Percentiles rank a stretch among this genome's conserved stretches.
These are phyloP conservation scores for Claviceps sp. DNA, from an alignment of 2,329 filamentous ascomycete species.

Conservation along the genomic window DNA sequence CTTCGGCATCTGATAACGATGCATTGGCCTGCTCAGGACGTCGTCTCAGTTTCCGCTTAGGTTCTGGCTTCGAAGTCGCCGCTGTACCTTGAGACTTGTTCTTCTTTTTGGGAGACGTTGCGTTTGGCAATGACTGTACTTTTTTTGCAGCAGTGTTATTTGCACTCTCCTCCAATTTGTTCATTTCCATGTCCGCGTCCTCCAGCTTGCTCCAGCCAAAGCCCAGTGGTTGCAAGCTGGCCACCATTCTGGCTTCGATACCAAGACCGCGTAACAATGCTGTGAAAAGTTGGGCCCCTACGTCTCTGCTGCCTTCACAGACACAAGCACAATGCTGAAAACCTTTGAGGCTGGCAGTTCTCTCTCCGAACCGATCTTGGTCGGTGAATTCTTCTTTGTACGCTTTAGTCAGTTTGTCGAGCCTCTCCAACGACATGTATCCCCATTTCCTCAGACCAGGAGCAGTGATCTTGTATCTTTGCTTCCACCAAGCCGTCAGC, in stretches of 20 bases:
- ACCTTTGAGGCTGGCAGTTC: slow-evolving; percentile 49
- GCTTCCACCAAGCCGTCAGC: slow-evolving; percentile 78
- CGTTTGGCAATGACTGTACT: slow-evolving; percentile 3
- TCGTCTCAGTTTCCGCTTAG: background rate
- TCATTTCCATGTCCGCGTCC: slow-evolving; percentile 48
- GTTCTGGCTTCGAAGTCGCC: background rate
- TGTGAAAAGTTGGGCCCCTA: slow-evolving; percentile 82
- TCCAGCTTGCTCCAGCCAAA: slow-evolving; percentile 87
- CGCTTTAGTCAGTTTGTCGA: slow-evolving; percentile 61
- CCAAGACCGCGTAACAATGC: slow-evolving; percentile 69
- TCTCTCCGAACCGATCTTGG: slow-evolving; percentile 59
- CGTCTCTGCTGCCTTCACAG: slow-evolving; percentile 71
- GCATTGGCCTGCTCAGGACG: background rate
- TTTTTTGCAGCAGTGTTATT: background rate
- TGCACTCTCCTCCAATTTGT: background rate
- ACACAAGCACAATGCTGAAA: slow-evolving; percentile 56
- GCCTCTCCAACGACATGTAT: slow-evolving; percentile 63
- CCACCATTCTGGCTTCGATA: slow-evolving; percentile 70
- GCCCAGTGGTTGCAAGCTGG: slow-evolving; percentile 72
- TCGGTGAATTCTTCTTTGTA: slow-evolving; percentile 52
- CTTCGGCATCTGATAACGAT: slow-evolving; percentile 20
- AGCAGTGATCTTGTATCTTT: slow-evolving; percentile 61
- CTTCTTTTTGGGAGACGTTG: slow-evolving; percentile 4
- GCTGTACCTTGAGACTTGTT: background rate
- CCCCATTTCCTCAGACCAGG: slow-evolving; percentile 81